Base-by-base conservation (phyloP, 805 yeast genomes). In the Candida maris region DNA sequence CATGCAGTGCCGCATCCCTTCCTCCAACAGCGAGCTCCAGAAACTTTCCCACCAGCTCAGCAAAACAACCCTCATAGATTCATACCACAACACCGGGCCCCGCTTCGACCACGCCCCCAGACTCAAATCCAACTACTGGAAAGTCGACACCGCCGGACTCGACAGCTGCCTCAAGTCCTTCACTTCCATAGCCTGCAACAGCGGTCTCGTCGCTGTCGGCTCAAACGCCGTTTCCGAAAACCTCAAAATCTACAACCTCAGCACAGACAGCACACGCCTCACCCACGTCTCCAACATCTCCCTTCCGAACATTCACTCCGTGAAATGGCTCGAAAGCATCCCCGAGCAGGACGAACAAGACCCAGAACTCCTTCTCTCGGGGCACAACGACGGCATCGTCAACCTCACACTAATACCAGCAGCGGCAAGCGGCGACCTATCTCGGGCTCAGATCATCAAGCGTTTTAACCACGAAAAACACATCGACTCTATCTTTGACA, bases 391-490 rank as follows among this genome's bases (percentile, higher is more conserved):
- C 40, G 96, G 96, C 2, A 63, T 73, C 37, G 85, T 79, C 0
- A 85, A 89, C 57, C 57, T 88, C 41, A 75, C 85, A 3, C 65
- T 81, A 13, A 68, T 87, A 6, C 93, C 95, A 1, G 55, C 62
- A 18, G 52, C 65, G 6, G 64, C 62, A 4, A 38, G 41, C 19
- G 20, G 45, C 2, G 70, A 51, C 3, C 56, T 61, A 16, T 56
- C 70, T 17, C 65, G 71, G 37, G 96, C 96, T 0, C 86, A 79
- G 55, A 81, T 88, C 15, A 63, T 82, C 43, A 83, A 79, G 54
- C 66, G 94, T 25, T 88, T 81, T 64, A 85, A 85, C 58, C 96
- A 88, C 62, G 65, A 71, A 34, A 80, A 79, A 47, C 88, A 81
- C 52, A 57, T 85, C 37, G 57, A 55, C 20, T 45, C 57, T 14